Base-by-base conservation (phyloP, 2,329 filamentous ascomycete genomes). In the Taxawa tesnikishii region DNA sequence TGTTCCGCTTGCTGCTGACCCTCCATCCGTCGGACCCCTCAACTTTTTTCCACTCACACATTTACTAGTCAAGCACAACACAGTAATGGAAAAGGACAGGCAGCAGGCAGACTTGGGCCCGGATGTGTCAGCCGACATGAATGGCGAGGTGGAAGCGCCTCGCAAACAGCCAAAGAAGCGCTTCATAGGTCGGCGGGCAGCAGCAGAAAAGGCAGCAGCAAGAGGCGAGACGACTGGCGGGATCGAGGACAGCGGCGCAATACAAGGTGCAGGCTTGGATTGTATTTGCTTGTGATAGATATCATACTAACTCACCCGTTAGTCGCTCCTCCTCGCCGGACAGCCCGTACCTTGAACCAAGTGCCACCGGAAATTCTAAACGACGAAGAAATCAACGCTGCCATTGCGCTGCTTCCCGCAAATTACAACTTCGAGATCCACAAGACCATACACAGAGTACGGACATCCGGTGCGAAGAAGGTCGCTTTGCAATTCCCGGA, bases 341-440 rank as follows among this genome's bases (percentile, higher is more conserved):
- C 77, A 11, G 78, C 83, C 2, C 72, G 90, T 42, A 73, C 85
- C n/a, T 59, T 96, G 38, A 96, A 94, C 53, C 83, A 90, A 51
- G 82, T 98, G 1, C 88, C 90, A 3, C 68, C 77, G 11, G 80
- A 88, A 41, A 94, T 98, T 41, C 67, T 90, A 13, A 70, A 93
- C 41, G 80, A 98, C 49, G 66, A 76, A 29, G 82, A 80, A 29
- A 81, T 98, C 49, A 88, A 88, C 55, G 79, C 77, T 27, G 90
- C 90, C 3, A 85, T 96, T 37, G 68, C 75, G 5, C 70, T 98
- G 18, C 73, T 98, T 3, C 90, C 90, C 1, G 65, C 74, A n/a
- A 98, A 98, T 64, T 98, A 98, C 68, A 88, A 83, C 47, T 98
- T 98, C 54, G 90, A 98, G 62, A 85, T 98, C 34, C 90, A 84